phyloP scores from a whole-genome alignment of 1,284 basidiomycete genomes.

The Taiwanofungus camphoratus region DNA sequence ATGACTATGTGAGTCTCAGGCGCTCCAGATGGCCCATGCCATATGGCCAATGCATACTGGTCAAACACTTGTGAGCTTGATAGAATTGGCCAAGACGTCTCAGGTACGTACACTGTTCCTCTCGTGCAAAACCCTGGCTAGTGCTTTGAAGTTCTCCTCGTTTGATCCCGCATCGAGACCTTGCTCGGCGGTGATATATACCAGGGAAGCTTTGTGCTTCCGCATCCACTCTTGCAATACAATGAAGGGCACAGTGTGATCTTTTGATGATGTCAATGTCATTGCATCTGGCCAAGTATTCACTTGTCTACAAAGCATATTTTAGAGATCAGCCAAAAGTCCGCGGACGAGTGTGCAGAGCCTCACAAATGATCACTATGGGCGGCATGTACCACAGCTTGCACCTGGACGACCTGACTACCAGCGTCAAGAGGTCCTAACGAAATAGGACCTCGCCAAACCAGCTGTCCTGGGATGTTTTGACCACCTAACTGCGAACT shows the following conservation, averaged over 20 bases:
- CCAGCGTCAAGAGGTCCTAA: too few species aligned
- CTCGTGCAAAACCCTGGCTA: slow-evolving; percentile 36
- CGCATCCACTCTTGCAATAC: slow-evolving; percentile 49
- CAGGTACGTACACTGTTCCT: slow-evolving; percentile 38
- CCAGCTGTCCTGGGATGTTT: too few species aligned
- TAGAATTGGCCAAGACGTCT: not conserved
- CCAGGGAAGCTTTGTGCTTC: slow-evolving; percentile 24
- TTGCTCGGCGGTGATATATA: slow-evolving; percentile 16
- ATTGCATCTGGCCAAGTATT: slow-evolving; percentile 51
- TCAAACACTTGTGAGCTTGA: not conserved
- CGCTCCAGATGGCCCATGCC: slow-evolving; percentile 41
- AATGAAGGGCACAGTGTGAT: slow-evolving; percentile 32
- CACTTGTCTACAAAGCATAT: slow-evolving; percentile 33
- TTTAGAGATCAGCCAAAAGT: slow-evolving; percentile 3
- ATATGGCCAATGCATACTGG: slow-evolving; percentile 53
- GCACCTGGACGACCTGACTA: slow-evolving; percentile 31
- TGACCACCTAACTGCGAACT: not conserved
- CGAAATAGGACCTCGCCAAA: too few species aligned
- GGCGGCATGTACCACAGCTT: slow-evolving; percentile 26
- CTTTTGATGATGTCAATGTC: slow-evolving; percentile 37
- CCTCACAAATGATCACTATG: slow-evolving; percentile 1
- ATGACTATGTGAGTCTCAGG: slow-evolving; percentile 46
- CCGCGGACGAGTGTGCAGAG: not conserved
- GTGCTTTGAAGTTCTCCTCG: slow-evolving; percentile 32
- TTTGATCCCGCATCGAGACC: slow-evolving; percentile 26